phyloP scores from a whole-genome alignment of 2,329 filamentous ascomycete species.

The Penicillium vulpinum region DNA sequence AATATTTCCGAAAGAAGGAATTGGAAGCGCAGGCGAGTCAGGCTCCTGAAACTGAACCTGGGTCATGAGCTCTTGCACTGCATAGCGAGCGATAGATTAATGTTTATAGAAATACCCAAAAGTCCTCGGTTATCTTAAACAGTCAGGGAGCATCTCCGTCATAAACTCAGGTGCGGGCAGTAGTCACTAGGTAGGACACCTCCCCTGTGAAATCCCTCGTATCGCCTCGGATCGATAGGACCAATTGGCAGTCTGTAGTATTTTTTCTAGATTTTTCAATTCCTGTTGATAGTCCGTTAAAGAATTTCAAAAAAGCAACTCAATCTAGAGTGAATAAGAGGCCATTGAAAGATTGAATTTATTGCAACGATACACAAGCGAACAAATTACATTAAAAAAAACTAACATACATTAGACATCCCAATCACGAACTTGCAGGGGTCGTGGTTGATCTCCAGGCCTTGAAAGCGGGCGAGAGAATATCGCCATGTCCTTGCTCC shows the following conservation, averaged over 20 bases:
- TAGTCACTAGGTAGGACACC: not conserved
- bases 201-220: not conserved
- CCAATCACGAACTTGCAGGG: slow-evolving; percentile 6
- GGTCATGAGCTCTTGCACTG: not conserved
- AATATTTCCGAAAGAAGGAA: slow-evolving; percentile 32
- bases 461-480: slow-evolving; percentile 75
- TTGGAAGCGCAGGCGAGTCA: slow-evolving; percentile 11
- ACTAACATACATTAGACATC: not conserved
- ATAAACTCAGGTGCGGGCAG: not conserved
- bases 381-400: not conserved
- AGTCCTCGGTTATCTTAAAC: not conserved
- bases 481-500: slow-evolving; percentile 71
- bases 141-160: not conserved
- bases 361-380: not conserved
- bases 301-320: too few species aligned
- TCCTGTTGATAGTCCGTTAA: too few species aligned
- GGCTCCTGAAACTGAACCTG: not conserved
- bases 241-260: too few species aligned
- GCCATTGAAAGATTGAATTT: not conserved
- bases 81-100: not conserved
- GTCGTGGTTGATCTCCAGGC: slow-evolving; percentile 58
- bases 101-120: slow-evolving; percentile 1
- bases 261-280: too few species aligned
- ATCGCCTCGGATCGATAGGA: too few species aligned
- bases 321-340: too few species aligned